Evolutionary conservation across 148 eudicot genomes (phyloP), one percentile per base, ranked within the genome.

Genomic region (Arctostaphylos glauca): DNA sequence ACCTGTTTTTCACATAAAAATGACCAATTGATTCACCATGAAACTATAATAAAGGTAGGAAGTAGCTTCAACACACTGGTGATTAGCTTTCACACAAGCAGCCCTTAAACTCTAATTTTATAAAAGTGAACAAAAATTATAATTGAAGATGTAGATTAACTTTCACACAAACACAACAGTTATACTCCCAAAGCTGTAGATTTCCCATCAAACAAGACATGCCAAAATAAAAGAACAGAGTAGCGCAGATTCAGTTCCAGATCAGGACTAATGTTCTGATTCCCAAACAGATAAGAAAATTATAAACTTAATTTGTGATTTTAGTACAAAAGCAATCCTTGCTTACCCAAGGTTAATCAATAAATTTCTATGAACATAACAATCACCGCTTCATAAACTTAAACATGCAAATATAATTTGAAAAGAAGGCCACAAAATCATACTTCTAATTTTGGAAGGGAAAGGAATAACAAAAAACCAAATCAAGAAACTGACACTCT

Each of bases 1-100:
- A 91, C 90, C 95, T 92, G 88, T 83, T 74, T 19, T 70, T 12
- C 79, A 76, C 6, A 73, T 15, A 74, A 58, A 54, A 56, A 21
- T 23, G 47, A 53, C 49, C 70, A 73, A 19, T 49, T 7, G 4
- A 44, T 9, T 25, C 15, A n/a, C 23, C 47, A 3, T 12, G 71
- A 25, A 31, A 66, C 6, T 66, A 66, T 10, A 1, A 7, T 25
- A 9, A 64, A 64, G 70, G 23, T 44, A 48, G 47, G 9, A n/a
- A 55, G 7, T 21, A 82, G 64, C 76, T 38, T 58, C 16, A 41
- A 38, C 75, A 70, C 64, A 19, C 74, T n/a, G 46, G 38, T 31
- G n/a, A n/a, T n/a, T n/a, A n/a, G 44, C 15, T 50, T 13, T 9
- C 64, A 43, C 0, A 31, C 9, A 16, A 3, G 58, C 80, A 25